These are phyloP conservation scores for Collybiopsis luxurians DNA, from an alignment of 768 basidiomycete genomes.

Conservation along the genomic window DNA sequence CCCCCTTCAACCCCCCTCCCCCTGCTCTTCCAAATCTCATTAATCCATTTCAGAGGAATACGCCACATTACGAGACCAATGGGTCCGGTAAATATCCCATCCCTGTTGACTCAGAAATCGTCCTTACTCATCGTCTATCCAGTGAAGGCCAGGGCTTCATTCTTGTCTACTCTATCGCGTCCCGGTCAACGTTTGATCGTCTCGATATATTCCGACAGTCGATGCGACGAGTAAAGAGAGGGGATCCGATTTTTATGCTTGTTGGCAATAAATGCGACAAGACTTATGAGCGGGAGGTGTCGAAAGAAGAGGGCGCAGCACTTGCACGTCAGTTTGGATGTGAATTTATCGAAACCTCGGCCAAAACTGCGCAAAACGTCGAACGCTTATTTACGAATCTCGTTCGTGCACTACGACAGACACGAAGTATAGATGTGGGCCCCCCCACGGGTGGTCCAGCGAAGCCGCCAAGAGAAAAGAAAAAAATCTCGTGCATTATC, in stretches of 20 bases:
- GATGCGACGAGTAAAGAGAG: slow-evolving; percentile 84
- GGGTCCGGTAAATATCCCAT: slow-evolving; percentile 77
- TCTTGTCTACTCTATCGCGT: slow-evolving; percentile 94
- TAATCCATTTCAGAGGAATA: slow-evolving; percentile 76
- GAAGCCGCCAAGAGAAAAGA: slow-evolving; percentile 41
- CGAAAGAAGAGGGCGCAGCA: slow-evolving; percentile 81
- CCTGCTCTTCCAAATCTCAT: background rate
- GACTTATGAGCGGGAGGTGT: slow-evolving; percentile 87
- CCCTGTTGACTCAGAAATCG: background rate
- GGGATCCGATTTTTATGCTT: slow-evolving; percentile 85
- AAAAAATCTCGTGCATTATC: slow-evolving; percentile 62
- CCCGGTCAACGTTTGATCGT: slow-evolving; percentile 88
- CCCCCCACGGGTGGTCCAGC: slow-evolving; percentile 35
- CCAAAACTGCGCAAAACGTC: slow-evolving; percentile 91
- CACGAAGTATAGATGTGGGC: slow-evolving; percentile 53
- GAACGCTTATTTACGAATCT: slow-evolving; percentile 87
- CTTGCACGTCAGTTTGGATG: slow-evolving; percentile 85
- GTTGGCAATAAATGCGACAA: slow-evolving; percentile 97
- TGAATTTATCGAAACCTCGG: slow-evolving; percentile 95
- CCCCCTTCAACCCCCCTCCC: slow-evolving; percentile 1
- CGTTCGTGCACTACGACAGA: slow-evolving; percentile 78
- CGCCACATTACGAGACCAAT: slow-evolving; percentile 93
- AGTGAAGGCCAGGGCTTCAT: slow-evolving; percentile 99
- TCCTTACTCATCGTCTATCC: background rate
- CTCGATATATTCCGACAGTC: slow-evolving; percentile 89